Evolutionary conservation across 2,329 filamentous ascomycete genomes (phyloP).

Genomic region (Tolypocladium paradoxum): DNA sequence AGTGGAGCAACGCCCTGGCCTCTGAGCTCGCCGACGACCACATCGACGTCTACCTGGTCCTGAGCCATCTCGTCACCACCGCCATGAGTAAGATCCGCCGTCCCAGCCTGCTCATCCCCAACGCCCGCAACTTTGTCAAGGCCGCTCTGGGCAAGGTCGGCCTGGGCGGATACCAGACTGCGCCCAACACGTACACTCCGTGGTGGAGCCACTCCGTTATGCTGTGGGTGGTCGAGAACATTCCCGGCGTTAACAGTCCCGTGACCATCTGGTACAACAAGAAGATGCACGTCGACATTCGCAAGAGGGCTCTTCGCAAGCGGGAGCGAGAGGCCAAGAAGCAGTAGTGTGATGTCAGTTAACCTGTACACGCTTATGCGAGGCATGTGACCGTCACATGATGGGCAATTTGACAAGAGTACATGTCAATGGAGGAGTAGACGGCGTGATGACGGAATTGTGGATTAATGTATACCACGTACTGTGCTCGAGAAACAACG

Average conservation of each 20-base stretch:
- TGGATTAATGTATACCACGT: neutral
- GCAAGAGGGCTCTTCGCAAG: constrained; percentile 73
- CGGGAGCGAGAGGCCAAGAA: constrained; percentile 73
- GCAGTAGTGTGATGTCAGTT: constrained; percentile 16
- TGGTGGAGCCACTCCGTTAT: constrained; percentile 88
- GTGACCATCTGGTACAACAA: constrained; percentile 40
- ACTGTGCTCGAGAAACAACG: neutral
- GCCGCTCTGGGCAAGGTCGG: constrained; percentile 73
- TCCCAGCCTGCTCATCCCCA: constrained; percentile 67
- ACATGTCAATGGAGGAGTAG: neutral
- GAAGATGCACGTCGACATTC: constrained; percentile 72
- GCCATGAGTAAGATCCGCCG: constrained; percentile 95
- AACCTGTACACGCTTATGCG: neutral
- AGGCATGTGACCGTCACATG: too few relatives aligned
- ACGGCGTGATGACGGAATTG: too few relatives aligned
- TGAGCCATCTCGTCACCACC: constrained; percentile 87
- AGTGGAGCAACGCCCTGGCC: constrained; percentile 83
- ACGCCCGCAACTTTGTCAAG: constrained; percentile 70
- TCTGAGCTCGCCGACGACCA: constrained; percentile 72
- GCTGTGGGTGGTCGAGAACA: constrained; percentile 66
- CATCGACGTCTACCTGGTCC: constrained; percentile 80
- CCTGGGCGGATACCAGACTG: constrained; percentile 64
- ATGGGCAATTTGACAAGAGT: constrained; percentile 13
- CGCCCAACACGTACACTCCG: constrained; percentile 77
- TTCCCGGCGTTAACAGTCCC: constrained; percentile 37